Evolutionary conservation across 2,329 filamentous ascomycete species (phyloP).

Genomic region (Trichoderma atrobrunneum): DNA sequence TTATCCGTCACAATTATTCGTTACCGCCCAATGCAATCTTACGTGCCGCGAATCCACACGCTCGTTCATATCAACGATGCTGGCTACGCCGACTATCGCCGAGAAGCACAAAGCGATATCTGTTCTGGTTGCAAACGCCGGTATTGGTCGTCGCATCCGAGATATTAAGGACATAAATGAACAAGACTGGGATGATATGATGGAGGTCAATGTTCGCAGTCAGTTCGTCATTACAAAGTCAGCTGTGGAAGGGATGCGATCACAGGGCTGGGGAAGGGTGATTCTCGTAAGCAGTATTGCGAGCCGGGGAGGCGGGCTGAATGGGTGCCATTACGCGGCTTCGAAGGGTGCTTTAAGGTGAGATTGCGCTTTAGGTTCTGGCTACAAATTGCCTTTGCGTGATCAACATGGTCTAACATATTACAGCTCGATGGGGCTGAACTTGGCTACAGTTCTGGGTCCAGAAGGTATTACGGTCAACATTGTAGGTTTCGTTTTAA

Average conservation of each 20-base stretch:
- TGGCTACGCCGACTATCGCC: background rate
- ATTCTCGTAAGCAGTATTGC: background rate
- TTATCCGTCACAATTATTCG: background rate
- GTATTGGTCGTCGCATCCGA: background rate
- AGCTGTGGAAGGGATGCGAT: background rate
- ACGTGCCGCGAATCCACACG: background rate
- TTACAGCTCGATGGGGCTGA: background rate
- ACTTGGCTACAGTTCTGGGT: background rate
- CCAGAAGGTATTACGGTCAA: background rate
- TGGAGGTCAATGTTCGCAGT: background rate
- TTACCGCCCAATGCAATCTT: background rate
- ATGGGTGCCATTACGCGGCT: background rate
- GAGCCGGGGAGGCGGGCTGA: background rate
- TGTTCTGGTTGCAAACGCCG: background rate
- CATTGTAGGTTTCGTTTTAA: background rate
- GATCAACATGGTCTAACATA: background rate
- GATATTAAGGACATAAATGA: background rate
- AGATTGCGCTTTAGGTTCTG: background rate
- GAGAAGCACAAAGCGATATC: background rate
- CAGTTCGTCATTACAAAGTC: background rate
- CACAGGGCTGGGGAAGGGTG: background rate
- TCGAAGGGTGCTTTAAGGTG: background rate
- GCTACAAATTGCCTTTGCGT: background rate
- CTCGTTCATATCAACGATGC: background rate
- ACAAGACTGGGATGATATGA: background rate